Conservation (phyloP, 164 flowering plant species). For the Vitis labrusca region DNA sequence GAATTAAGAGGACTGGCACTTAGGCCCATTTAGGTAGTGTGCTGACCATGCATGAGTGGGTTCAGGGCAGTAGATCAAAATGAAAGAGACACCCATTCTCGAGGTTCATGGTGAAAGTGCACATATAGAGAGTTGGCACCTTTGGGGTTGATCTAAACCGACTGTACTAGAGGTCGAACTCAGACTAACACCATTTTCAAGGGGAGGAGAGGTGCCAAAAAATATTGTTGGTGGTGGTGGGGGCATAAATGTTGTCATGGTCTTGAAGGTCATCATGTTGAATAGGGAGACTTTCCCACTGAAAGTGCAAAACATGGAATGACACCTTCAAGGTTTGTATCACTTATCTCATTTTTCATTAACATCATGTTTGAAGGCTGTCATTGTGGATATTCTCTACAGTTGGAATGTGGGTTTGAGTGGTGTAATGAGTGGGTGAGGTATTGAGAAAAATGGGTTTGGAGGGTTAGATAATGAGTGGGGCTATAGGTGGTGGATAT, state of each 20-base stretch:
- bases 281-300: conserved; percentile 80
- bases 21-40: too few relatives aligned
- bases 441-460: too few relatives aligned
- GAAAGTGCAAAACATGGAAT: conserved; percentile 91
- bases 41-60: too few relatives aligned
- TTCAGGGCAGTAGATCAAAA: too few relatives aligned
- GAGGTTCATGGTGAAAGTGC: too few relatives aligned
- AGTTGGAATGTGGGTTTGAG: too few relatives aligned
- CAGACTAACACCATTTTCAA: conserved; percentile 64
- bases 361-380: conserved; percentile 74
- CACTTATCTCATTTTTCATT: conserved; percentile 81
- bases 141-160: conserved; percentile 52
- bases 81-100: too few relatives aligned
- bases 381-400: conserved; percentile 30
- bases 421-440: too few relatives aligned
- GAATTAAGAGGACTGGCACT: too few relatives aligned
- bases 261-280: conserved; percentile 34
- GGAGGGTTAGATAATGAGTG: too few relatives aligned
- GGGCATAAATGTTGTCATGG: conserved; percentile 15
- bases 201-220: conserved; percentile 59
- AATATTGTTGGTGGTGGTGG: conserved; percentile 79
- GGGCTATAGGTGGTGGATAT: too few relatives aligned
- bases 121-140: conserved; percentile 28
- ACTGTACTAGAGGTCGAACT: conserved; percentile 43
- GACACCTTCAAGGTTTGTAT: conserved; percentile 73